A percentile compares a stretch with the other conserved stretches of the same genome.
Conservation (phyloP, 169 alveolate species). For the Perkinsus marinus region DNA sequence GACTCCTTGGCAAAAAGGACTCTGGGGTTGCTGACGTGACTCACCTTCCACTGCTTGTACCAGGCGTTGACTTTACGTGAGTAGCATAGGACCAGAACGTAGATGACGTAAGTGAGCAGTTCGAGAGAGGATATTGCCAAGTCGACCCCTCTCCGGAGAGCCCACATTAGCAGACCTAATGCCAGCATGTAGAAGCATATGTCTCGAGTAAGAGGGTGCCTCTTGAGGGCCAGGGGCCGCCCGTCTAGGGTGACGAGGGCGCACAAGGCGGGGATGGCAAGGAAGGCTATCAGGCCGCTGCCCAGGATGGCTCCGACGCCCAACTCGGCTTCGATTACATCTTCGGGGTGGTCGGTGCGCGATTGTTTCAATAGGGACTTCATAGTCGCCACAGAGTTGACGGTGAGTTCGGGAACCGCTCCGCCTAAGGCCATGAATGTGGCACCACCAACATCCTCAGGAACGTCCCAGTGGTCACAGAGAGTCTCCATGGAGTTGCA, state of each 20-base stretch:
- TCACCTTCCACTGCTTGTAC: background rate
- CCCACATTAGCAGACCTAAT: background rate
- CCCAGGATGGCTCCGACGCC: conserved; percentile 9
- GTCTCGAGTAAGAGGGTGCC: background rate
- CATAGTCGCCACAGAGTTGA: background rate
- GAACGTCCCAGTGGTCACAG: background rate
- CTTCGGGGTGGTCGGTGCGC: background rate
- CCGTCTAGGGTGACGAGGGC: background rate
- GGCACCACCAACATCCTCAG: background rate
- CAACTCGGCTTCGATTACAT: background rate
- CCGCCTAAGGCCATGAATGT: conserved; percentile 5
- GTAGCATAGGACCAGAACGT: background rate
- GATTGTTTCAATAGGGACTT: background rate
- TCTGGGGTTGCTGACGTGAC: background rate
- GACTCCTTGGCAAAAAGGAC: background rate
- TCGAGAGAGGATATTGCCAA: background rate
- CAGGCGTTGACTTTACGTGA: background rate
- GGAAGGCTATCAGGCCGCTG: background rate
- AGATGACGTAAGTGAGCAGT: background rate
- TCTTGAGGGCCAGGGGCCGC: background rate
- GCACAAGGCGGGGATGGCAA: background rate
- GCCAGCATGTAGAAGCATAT: background rate
- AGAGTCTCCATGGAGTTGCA: conserved; percentile 4
- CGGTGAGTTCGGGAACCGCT: background rate
- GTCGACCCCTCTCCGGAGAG: background rate